Percentiles rank a stretch among this genome's conserved stretches.
Conservation (phyloP, 2,329 filamentous ascomycete genomes). For the Alternaria rosae region DNA sequence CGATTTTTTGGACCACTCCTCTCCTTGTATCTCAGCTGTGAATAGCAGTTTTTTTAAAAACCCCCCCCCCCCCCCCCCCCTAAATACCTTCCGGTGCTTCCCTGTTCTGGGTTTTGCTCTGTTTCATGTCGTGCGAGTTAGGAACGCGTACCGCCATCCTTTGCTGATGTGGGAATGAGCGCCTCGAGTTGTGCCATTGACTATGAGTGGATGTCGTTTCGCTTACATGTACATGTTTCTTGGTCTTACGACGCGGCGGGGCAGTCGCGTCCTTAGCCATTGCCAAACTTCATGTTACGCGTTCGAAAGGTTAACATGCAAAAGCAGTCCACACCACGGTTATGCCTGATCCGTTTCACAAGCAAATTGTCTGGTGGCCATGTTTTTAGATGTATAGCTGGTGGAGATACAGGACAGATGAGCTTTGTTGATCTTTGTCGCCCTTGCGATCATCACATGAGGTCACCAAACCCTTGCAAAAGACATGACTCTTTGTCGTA, state of each 20-base stretch:
- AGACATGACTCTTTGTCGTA: conserved; percentile 10
- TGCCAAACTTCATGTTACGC: background rate
- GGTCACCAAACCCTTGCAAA: background rate
- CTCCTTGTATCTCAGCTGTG: conserved; percentile 10
- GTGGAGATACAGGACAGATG: background rate
- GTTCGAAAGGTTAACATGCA: background rate
- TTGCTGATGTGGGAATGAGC: background rate
- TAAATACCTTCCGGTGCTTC: conserved; percentile 6
- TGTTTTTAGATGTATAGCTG: background rate
- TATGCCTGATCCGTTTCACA: background rate
- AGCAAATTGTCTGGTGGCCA: background rate
- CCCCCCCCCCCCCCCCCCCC: too few relatives aligned
- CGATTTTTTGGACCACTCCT: conserved; percentile 21
- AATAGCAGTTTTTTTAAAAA: conserved; percentile 9
- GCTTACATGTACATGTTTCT: background rate
- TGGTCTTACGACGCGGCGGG: background rate
- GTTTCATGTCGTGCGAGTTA: background rate
- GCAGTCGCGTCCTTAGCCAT: background rate
- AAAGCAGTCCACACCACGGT: background rate
- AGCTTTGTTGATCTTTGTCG: conserved; percentile 12
- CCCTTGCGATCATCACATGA: background rate
- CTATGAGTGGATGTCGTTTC: background rate
- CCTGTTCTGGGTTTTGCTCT: background rate
- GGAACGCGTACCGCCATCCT: background rate
- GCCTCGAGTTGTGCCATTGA: background rate